Evolutionary conservation across 305 asterid genomes (phyloP).

Genomic region (Rubia tinctorum): DNA sequence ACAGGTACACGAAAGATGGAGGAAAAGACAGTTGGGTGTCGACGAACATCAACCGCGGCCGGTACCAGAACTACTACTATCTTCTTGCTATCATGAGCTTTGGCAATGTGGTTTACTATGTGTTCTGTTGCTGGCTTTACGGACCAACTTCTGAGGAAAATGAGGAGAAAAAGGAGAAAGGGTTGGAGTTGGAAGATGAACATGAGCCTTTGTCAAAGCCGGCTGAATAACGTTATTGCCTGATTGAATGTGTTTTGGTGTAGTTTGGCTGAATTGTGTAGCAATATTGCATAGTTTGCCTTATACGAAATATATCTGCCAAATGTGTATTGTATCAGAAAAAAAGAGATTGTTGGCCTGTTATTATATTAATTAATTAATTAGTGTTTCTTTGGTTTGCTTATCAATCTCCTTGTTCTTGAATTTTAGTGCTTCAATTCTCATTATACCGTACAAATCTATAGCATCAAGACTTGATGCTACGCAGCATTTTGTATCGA

Average conservation of each 20-base stretch:
- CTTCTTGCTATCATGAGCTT: conserved; percentile 43
- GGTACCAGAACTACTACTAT: conserved; percentile 56
- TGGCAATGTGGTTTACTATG: conserved; percentile 39
- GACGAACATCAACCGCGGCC: conserved; percentile 52
- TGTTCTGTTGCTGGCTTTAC: conserved; percentile 50
- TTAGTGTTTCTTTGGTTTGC: background rate
- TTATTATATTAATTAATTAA: background rate
- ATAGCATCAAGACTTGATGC: too few relatives aligned
- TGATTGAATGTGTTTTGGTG: background rate
- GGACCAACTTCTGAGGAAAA: conserved; percentile 42
- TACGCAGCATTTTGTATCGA: too few relatives aligned
- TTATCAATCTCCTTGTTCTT: background rate
- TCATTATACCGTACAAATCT: too few relatives aligned
- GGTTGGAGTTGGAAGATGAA: background rate
- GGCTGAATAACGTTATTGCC: background rate
- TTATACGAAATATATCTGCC: conserved; percentile 4
- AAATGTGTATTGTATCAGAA: background rate
- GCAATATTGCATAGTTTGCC: background rate
- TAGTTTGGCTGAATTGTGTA: background rate
- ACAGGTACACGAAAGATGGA: conserved; percentile 26
- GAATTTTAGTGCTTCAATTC: background rate
- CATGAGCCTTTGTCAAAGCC: conserved; percentile 14
- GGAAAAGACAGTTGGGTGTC: conserved; percentile 64
- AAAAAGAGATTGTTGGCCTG: background rate
- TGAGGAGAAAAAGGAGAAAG: background rate